Evolutionary conservation across 306 rosid genomes (phyloP), one percentile per base, ranked within the genome.

Genomic region (Begonia masoniana): DNA sequence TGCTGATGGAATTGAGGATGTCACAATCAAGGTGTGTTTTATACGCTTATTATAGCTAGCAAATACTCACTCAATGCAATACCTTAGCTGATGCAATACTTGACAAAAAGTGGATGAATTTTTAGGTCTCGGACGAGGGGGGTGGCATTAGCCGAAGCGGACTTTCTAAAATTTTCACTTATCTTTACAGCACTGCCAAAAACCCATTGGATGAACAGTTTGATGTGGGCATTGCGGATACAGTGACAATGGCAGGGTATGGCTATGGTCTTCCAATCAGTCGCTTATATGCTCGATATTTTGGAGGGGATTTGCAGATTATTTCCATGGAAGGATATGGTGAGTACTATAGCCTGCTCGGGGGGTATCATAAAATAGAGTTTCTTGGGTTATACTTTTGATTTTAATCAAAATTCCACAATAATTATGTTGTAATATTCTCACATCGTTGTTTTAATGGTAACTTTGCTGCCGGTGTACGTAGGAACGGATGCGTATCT

Each of bases 241-340:
- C 71, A 17, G 95, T 79, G 59, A 84, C 86, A 45, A 84, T 88
- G 95, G 95, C 95, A 70, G 95, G 97, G 49, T 88, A 88, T 66
- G 97, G 97, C 48, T 84, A 82, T 52, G 95, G 97, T 35, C 84
- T 88, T 63, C 95, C 93, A 3, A 84, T 84, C 49, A 77, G 97
- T 51, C 95, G 95, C 54, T 49, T 82, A 42, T 88, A 88, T 56
- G 97, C 97, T 39, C 80, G 87, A 48, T 85, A 88, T 62, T 84
- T 84, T 55, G 95, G 97, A 17, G 95, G 97, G 26, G 95, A 84
- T 75, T 79, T 88, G 70, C 97, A 88, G 71, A 71, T 84, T 24
- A 82, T 84, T 69, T 88, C 97, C 15, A 88, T 88, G 95, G 97
- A 88, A 78, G 93, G 93, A 73, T 84, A 88, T 57, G 97, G 97